phyloP scores from a whole-genome alignment of 805 yeast genomes.

The Ogataea dorogensis region DNA sequence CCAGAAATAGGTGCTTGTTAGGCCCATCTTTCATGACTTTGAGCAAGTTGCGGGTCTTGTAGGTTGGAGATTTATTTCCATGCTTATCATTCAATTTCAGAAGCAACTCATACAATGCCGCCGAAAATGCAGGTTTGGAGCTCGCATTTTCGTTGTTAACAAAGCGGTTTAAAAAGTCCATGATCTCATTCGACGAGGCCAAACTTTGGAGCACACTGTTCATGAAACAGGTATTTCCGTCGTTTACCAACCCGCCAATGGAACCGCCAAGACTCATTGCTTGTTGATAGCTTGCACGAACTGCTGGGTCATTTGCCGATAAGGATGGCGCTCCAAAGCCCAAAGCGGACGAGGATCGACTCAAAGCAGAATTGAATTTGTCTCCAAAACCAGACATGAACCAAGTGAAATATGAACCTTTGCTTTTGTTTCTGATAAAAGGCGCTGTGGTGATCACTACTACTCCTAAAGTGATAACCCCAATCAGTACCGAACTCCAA shows the following conservation, averaged over 20 bases:
- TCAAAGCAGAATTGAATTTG: conserved; percentile 20
- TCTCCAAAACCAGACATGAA: conserved; percentile 23
- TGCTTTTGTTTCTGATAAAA: conserved; percentile 7
- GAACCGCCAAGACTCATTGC: conserved; percentile 65
- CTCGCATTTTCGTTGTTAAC: conserved; percentile 25
- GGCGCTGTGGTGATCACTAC: conserved; percentile 20
- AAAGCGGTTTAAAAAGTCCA: conserved; percentile 51
- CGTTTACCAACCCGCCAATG: conserved; percentile 83
- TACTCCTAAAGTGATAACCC: conserved; percentile 21
- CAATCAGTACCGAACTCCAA: conserved; percentile 21
- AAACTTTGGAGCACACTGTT: conserved; percentile 83
- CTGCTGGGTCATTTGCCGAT: conserved; percentile 21
- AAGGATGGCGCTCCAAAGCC: conserved; percentile 13
- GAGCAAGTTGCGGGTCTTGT: conserved; percentile 57
- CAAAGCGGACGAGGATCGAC: conserved; percentile 18
- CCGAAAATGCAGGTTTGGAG: conserved; percentile 41
- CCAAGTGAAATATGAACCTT: conserved; percentile 1
- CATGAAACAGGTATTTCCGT: conserved; percentile 95
- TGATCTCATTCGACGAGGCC: conserved; percentile 66
- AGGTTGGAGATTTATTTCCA: conserved; percentile 56
- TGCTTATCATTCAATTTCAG: conserved; percentile 54
- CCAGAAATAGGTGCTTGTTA: conserved; percentile 69
- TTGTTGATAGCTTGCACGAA: conserved; percentile 20
- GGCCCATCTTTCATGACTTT: conserved; percentile 77
- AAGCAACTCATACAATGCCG: conserved; percentile 50